Evolutionary conservation across 345 rosid genomes (phyloP).

Genomic region (Acer yangbiense): DNA sequence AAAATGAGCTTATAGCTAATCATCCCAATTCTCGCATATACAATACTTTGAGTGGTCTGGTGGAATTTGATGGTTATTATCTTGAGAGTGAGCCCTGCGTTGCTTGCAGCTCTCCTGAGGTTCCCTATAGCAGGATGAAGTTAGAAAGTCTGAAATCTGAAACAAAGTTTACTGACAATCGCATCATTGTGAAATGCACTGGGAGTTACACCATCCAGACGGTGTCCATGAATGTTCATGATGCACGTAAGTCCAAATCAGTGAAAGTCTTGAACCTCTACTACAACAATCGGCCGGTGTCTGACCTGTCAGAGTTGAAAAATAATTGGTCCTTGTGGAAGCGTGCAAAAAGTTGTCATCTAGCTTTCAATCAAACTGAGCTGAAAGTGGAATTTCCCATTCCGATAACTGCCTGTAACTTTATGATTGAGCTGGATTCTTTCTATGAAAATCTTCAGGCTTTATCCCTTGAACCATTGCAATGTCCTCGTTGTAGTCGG

Average conservation of each 20-base stretch:
- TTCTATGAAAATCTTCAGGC: conserved; percentile 99
- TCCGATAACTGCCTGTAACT: conserved; percentile 98
- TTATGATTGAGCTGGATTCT: conserved; percentile 99
- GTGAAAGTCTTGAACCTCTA: conserved; percentile 95
- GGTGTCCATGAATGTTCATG: conserved; percentile 98
- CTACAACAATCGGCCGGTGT: conserved; percentile 94
- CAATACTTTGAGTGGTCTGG: conserved; percentile 85
- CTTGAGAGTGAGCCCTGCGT: conserved; percentile 99
- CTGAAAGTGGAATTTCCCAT: conserved; percentile 96
- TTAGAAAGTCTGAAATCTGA: conserved; percentile 96
- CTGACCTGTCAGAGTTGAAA: conserved; percentile 95
- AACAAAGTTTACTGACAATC: conserved; percentile 96
- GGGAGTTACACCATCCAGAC: conserved; percentile 98
- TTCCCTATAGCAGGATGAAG: conserved; percentile 97
- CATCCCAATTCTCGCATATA: conserved; percentile 99
- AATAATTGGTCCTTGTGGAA: conserved; percentile 98
- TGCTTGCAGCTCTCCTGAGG: conserved; percentile 99
- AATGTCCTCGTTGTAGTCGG: conserved; percentile 98
- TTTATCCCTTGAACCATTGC: conserved; percentile 93
- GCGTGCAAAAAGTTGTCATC: conserved; percentile 98
- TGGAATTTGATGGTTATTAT: conserved; percentile 98
- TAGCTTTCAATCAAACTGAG: conserved; percentile 95
- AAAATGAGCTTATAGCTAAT: conserved; percentile 97
- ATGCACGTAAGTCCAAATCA: conserved; percentile 95
- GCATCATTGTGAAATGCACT: conserved; percentile 95